phyloP scores from a whole-genome alignment of 371 early-diverging fungal genomes.

The Mortierella sp. region DNA sequence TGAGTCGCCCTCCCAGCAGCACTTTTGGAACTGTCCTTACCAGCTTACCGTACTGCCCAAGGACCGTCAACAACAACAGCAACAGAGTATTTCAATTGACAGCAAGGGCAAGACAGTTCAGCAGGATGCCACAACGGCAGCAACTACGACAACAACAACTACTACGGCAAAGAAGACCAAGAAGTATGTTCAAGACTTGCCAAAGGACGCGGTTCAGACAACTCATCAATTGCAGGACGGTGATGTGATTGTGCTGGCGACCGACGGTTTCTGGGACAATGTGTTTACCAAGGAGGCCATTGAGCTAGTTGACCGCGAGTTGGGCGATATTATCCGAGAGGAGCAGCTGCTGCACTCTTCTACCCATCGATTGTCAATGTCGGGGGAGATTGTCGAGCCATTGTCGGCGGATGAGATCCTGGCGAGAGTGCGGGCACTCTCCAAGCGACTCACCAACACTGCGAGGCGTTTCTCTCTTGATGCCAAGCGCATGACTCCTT shows the following conservation, averaged over 20 bases:
- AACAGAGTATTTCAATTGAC: slow-evolving; percentile 1
- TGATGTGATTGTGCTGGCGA: slow-evolving; percentile 73
- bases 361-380: background rate
- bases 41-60: slow-evolving; percentile 65
- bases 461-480: slow-evolving; percentile 64
- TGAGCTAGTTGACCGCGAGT: slow-evolving; percentile 58
- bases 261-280: slow-evolving; percentile 78
- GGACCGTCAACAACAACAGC: slow-evolving; percentile 7
- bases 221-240: slow-evolving; percentile 68
- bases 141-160: background rate
- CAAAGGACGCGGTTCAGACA: slow-evolving; percentile 68
- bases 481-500: slow-evolving; percentile 55
- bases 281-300: slow-evolving; percentile 70
- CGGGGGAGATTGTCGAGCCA: slow-evolving; percentile 1
- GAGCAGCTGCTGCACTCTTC: background rate
- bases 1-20: slow-evolving; percentile 73
- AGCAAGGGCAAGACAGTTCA: background rate
- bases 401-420: slow-evolving; percentile 52
- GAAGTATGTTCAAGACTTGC: slow-evolving; percentile 65
- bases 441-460: slow-evolving; percentile 63
- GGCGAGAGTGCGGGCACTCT: slow-evolving; percentile 61
- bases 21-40: slow-evolving; percentile 78
- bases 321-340: slow-evolving; percentile 44
- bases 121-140: background rate
- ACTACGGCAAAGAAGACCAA: slow-evolving; percentile 60